phyloP scores from a whole-genome alignment of 2,329 filamentous ascomycete genomes.

The Phialocephala subalpina region DNA sequence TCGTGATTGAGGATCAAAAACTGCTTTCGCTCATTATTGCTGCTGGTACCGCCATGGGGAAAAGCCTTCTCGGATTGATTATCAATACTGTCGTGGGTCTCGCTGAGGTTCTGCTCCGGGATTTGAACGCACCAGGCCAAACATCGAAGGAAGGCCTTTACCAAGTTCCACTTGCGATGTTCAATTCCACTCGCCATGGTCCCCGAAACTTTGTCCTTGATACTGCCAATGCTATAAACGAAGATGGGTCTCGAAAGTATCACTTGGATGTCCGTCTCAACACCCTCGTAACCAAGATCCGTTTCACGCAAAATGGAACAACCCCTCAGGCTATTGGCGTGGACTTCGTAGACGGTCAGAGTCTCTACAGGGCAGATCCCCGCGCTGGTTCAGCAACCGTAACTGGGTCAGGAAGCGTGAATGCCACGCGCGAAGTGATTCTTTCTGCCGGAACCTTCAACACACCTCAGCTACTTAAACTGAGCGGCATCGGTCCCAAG shows the following conservation, averaged over 20 bases:
- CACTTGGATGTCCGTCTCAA: constrained; percentile 31
- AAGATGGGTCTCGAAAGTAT: constrained; percentile 34
- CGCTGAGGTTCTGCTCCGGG: too few species aligned
- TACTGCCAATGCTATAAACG: constrained; percentile 25
- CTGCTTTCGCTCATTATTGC: too few species aligned
- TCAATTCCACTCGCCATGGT: constrained; percentile 26
- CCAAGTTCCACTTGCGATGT: constrained; percentile 34
- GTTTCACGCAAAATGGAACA: constrained; percentile 43
- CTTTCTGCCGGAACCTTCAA: constrained; percentile 56
- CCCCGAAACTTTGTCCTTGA: constrained; percentile 40
- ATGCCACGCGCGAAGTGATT: constrained; percentile 47
- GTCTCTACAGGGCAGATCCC: constrained; percentile 53
- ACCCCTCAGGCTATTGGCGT: constrained; percentile 48
- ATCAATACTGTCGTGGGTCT: constrained; percentile 31
- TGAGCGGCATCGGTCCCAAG: constrained; percentile 52
- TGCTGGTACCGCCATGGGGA: too few species aligned
- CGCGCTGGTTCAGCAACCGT: constrained; percentile 35
- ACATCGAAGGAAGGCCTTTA: constrained; percentile 36
- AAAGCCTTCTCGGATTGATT: too few species aligned
- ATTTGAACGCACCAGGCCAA: too few species aligned
- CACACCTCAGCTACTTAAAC: constrained; percentile 56
- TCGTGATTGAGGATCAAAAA: too few species aligned
- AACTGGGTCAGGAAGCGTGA: constrained; percentile 34
- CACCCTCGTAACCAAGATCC: constrained; percentile 50
- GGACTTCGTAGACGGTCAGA: constrained; percentile 51